Evolutionary conservation across 352 stramenopile species (phyloP), one percentile per base, ranked within the genome.

Genomic region (Pseudoperonospora humuli): DNA sequence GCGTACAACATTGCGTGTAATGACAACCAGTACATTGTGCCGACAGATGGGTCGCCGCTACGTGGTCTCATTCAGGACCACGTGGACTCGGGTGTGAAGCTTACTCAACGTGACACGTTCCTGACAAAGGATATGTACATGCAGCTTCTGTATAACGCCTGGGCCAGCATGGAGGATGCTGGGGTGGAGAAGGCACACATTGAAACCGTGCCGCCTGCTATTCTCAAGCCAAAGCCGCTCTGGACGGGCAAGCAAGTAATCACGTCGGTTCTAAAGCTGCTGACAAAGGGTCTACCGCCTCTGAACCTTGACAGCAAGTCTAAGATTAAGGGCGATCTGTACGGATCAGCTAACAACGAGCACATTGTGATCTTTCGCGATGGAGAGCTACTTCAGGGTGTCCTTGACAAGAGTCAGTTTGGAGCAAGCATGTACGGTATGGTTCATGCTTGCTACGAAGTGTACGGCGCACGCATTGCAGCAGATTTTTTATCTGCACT

Each of bases 241-340:
- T 99, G 96, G 96, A 99, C 96, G 7, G 97, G 97, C 41, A 99
- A 99, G 57, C 97, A 99, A 66, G 93, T 99, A 15, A 91, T 99
- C 44, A 97, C 90, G 7, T 98, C 92, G 13, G 72, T 98, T 36
- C 75, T 99, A n/a, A 88, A 96, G 66, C 70, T 98, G 70, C 67
- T 98, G 19, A 95, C 84, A 2, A 80, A 88, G 50, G 78, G 77
- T 1, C 56, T 97, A 7, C 90, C 92, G 15, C 86, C 88, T 46
- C 74, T 98, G 11, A 90, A 92, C 54, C 51, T 93, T 17, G 67
- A 97, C 84, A 89, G 76, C 57, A 99, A 98, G 60, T 74, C 96
- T 23, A 98, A 99, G 66, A 98, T 97, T 49, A 95, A 96, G 42
- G 84, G 92, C 21, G 86, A 95, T 27, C 73, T 96, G 13, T 98